Conservation (phyloP, 768 basidiomycete genomes). For the Royoungia palumana region DNA sequence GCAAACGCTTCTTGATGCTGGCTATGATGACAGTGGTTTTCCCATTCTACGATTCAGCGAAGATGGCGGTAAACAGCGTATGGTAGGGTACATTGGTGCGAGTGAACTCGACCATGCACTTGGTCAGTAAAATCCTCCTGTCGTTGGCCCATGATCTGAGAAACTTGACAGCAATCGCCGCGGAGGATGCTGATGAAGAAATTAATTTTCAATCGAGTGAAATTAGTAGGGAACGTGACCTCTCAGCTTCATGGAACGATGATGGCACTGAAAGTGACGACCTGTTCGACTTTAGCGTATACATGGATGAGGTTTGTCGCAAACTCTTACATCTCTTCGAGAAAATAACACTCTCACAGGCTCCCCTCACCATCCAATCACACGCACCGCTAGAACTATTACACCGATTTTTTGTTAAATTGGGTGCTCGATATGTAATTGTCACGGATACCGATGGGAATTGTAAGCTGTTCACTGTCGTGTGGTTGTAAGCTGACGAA, state of each 20-base stretch:
- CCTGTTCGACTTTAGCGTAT: slow-evolving; percentile 78
- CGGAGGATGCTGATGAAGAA: slow-evolving; percentile 62
- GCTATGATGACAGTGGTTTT: slow-evolving; percentile 79
- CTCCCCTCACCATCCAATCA: slow-evolving; percentile 79
- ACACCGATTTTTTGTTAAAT: slow-evolving; percentile 91
- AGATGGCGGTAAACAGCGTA: slow-evolving; percentile 46
- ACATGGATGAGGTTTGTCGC: slow-evolving; percentile 77
- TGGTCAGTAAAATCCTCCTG: slow-evolving; percentile 44
- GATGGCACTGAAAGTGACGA: slow-evolving; percentile 35
- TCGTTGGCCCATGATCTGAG: background rate
- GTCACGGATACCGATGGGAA: slow-evolving; percentile 78
- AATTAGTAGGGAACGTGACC: slow-evolving; percentile 37
- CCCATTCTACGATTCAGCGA: slow-evolving; percentile 66
- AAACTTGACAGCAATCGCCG: slow-evolving; percentile 58
- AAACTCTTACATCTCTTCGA: background rate
- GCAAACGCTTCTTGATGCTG: slow-evolving; percentile 49
- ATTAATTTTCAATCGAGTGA: slow-evolving; percentile 60
- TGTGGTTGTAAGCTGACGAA: background rate
- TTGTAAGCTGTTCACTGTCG: slow-evolving; percentile 47
- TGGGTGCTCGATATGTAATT: slow-evolving; percentile 88
- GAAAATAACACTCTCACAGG: slow-evolving; percentile 40
- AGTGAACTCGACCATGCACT: slow-evolving; percentile 95
- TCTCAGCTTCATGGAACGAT: slow-evolving; percentile 57
- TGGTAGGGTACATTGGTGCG: slow-evolving; percentile 88
- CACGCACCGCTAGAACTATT: slow-evolving; percentile 89